Percentiles rank a stretch among this genome's conserved stretches.
These are phyloP conservation scores for Blastobotrys muscicola DNA, from an alignment of 805 yeast genomes.

Conservation along the genomic window DNA sequence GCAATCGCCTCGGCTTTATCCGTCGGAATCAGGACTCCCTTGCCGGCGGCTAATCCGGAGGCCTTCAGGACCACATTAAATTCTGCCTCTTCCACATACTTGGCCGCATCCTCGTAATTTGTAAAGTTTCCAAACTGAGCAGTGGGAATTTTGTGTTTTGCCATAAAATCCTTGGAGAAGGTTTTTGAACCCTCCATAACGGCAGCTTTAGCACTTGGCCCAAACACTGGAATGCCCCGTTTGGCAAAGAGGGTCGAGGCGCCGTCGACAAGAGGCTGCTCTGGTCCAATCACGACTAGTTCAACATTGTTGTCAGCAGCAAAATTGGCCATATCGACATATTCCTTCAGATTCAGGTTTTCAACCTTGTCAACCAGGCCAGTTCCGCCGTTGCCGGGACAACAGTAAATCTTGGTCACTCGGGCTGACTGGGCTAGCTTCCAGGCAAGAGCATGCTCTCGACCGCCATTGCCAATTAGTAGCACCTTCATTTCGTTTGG, in stretches of 20 bases:
- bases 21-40: slow-evolving; percentile 91
- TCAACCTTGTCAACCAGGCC: slow-evolving; percentile 43
- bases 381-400: slow-evolving; percentile 87
- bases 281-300: slow-evolving; percentile 97
- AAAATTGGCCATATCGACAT: slow-evolving; percentile 59
- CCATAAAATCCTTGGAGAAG: slow-evolving; percentile 90
- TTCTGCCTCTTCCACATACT: slow-evolving; percentile 53
- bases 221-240: slow-evolving; percentile 92
- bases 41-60: slow-evolving; percentile 97
- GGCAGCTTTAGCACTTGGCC: slow-evolving; percentile 90
- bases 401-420: slow-evolving; percentile 70
- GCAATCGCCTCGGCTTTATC: slow-evolving; percentile 73
- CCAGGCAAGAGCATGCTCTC: slow-evolving; percentile 97
- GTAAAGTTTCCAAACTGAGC: slow-evolving; percentile 83
- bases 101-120: slow-evolving; percentile 62
- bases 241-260: slow-evolving; percentile 60
- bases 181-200: slow-evolving; percentile 95
- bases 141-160: slow-evolving; percentile 84
- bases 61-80: slow-evolving; percentile 90
- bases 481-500: slow-evolving; percentile 42
- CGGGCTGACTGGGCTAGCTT: slow-evolving; percentile 68
- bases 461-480: slow-evolving; percentile 95
- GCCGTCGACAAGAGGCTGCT: slow-evolving; percentile 96
- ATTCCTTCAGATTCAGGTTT: slow-evolving; percentile 67
- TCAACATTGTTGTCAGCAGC: slow-evolving; percentile 57